A percentile compares a stretch with the other conserved stretches of the same genome.
Conservation (phyloP, 2,329 filamentous ascomycete genomes). For the Tolypocladium guangdongense region DNA sequence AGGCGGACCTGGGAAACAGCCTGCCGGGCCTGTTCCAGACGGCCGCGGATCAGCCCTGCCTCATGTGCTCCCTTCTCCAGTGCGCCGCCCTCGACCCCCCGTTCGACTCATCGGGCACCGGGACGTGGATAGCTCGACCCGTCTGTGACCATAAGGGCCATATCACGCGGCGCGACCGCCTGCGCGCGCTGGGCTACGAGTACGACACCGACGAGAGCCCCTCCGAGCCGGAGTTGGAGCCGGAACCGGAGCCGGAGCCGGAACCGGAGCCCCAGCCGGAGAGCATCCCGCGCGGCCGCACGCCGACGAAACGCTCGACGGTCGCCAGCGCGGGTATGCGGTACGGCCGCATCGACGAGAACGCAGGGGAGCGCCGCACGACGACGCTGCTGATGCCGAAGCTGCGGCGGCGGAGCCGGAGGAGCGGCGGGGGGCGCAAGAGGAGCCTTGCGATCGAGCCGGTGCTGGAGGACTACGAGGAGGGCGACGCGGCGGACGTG, state of each 20-base stretch:
- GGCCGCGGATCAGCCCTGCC: constrained; percentile 1
- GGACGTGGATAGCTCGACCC: neutral
- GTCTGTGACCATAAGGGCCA: constrained; percentile 3
- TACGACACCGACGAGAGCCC: constrained; percentile 12
- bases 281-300: neutral
- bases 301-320: neutral
- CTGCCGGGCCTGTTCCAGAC: constrained; percentile 18
- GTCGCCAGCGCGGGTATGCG: neutral
- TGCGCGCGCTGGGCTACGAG: constrained; percentile 12
- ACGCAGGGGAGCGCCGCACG: neutral
- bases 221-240: neutral
- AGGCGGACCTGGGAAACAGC: constrained; percentile 15
- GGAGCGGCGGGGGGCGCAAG: neutral
- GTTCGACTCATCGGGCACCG: neutral
- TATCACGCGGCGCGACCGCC: constrained; percentile 10
- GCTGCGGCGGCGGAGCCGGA: neutral
- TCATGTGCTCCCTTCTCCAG: constrained; percentile 5
- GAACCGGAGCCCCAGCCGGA: neutral
- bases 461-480: neutral
- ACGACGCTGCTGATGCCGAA: neutral
- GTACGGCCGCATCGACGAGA: neutral
- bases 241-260: neutral
- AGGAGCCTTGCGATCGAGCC: neutral
- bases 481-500: neutral
- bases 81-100: constrained; percentile 1